Evolutionary conservation across 2,329 filamentous ascomycete species (phyloP), one percentile per base, ranked within the genome.

Genomic region (Alternaria longipes): DNA sequence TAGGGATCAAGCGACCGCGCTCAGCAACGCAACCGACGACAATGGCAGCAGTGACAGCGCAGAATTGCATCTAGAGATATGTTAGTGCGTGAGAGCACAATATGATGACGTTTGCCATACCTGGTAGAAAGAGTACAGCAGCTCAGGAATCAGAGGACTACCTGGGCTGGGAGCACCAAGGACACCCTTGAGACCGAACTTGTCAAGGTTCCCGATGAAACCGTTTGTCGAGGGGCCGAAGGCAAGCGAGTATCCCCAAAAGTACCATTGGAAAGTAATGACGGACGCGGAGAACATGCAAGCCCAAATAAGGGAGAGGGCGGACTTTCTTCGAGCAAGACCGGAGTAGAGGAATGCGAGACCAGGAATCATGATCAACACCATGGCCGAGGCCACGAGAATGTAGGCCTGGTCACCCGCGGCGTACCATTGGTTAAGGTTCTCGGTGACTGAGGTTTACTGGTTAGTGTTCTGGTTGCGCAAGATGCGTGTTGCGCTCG

Each of bases 271-370:
- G 84, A 99, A 97, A 58, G 92, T 91, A 78, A 97, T 86, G 76
- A 98, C 89, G 49, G 92, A 94, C 77, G 91, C 91, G 47, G 93
- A 95, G 79, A 91, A 94, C 92, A 99, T 96, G 82, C 91, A 93
- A 14, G 94, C 93, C 93, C 94, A 98, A 75, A 99, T 95, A 85
- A 98, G 91, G 66, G 93, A 97, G 44, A 99, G 87, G 30, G 95
- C 95, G 5, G 95, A 98, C 84, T 99, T 99, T 85, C 95, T 89
- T 69, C 95, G 91, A n/a, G 95, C 94, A 69, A 98, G 90, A 69
- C 95, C 95, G 12, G 94, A 97, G 84, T 99, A 99, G 67, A 99
- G 89, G 82, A 99, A 97, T 57, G 93, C 94, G 72, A 99, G 94
- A 73, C 95, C 95, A 30, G 95, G 95, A 30, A 98, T 86, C 95